Conservation (phyloP, 2,329 filamentous ascomycete genomes). For the Cryphonectria japonica region DNA sequence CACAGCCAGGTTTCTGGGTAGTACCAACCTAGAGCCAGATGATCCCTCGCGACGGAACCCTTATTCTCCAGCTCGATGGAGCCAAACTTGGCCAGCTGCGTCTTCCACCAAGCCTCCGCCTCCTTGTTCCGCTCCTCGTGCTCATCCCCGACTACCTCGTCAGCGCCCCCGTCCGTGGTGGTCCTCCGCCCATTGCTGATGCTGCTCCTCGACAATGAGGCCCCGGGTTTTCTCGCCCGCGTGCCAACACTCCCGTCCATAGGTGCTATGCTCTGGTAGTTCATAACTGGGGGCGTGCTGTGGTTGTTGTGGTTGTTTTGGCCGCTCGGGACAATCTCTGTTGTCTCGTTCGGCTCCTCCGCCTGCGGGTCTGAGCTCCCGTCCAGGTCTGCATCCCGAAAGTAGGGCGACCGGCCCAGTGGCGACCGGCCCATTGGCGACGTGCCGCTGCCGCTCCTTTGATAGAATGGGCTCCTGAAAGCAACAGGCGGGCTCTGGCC, state of each 20-base stretch:
- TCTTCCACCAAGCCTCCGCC: constrained; percentile 54
- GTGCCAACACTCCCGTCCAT: constrained; percentile 12
- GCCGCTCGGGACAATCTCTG: constrained; percentile 19
- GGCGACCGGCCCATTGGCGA: background rate
- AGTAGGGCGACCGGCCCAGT: background rate
- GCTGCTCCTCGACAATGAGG: constrained; percentile 5
- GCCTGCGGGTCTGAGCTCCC: too few species aligned
- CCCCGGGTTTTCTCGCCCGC: constrained; percentile 8
- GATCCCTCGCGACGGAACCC: constrained; percentile 80
- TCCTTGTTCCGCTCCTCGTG: constrained; percentile 30
- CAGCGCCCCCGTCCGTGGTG: background rate
- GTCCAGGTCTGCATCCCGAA: constrained; percentile 6
- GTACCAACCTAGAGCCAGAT: constrained; percentile 72
- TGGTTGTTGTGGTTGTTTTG: background rate
- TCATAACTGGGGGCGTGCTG: constrained; percentile 19
- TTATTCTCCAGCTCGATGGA: constrained; percentile 83
- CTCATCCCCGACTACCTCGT: constrained; percentile 23
- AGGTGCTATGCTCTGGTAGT: constrained; percentile 28
- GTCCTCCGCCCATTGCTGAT: constrained; percentile 12
- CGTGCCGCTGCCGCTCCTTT: constrained; percentile 11
- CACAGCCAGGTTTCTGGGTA: background rate
- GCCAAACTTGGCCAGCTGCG: constrained; percentile 52
- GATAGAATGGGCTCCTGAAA: constrained; percentile 15
- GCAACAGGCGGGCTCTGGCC: constrained; percentile 21
- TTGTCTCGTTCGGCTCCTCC: constrained; percentile 20